These are phyloP conservation scores for Tylopilus rubrobrunneus DNA, from an alignment of 768 basidiomycete species.

Conservation along the genomic window DNA sequence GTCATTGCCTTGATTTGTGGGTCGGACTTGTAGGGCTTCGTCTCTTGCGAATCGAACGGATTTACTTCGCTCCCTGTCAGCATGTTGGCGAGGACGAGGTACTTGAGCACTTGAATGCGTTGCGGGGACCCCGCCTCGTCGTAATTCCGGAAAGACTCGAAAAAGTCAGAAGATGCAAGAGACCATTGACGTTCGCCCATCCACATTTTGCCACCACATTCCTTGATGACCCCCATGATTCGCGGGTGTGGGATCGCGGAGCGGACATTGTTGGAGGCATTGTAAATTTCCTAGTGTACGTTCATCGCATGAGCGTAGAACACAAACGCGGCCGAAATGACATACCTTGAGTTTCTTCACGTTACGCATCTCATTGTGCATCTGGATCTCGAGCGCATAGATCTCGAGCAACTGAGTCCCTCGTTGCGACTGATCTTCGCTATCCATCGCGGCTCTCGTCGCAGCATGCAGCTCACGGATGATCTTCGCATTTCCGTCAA, in stretches of 20 bases:
- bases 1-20: slow-evolving; percentile 99
- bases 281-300: slow-evolving; percentile 88
- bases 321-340: background rate
- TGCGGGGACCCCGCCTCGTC: slow-evolving; percentile 97
- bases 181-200: slow-evolving; percentile 99
- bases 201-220: slow-evolving; percentile 99
- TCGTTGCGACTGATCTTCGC: slow-evolving; percentile 84
- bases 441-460: slow-evolving; percentile 57
- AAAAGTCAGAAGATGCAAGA: slow-evolving; percentile 95
- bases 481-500: slow-evolving; percentile 43
- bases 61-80: slow-evolving; percentile 97
- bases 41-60: slow-evolving; percentile 99
- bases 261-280: slow-evolving; percentile 86
- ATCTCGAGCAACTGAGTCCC: slow-evolving; percentile 95
- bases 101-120: slow-evolving; percentile 96
- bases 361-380: slow-evolving; percentile 97
- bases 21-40: slow-evolving; percentile 95
- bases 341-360: slow-evolving; percentile 90
- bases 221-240: slow-evolving; percentile 98
- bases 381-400: slow-evolving; percentile 97
- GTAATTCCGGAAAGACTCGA: slow-evolving; percentile 98
- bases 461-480: slow-evolving; percentile 72
- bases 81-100: slow-evolving; percentile 97
- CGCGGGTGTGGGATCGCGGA: slow-evolving; percentile 97
- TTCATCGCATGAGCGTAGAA: background rate